phyloP scores from a whole-genome alignment of 257 asterid genomes.

The Fraxinus pennsylvanica region DNA sequence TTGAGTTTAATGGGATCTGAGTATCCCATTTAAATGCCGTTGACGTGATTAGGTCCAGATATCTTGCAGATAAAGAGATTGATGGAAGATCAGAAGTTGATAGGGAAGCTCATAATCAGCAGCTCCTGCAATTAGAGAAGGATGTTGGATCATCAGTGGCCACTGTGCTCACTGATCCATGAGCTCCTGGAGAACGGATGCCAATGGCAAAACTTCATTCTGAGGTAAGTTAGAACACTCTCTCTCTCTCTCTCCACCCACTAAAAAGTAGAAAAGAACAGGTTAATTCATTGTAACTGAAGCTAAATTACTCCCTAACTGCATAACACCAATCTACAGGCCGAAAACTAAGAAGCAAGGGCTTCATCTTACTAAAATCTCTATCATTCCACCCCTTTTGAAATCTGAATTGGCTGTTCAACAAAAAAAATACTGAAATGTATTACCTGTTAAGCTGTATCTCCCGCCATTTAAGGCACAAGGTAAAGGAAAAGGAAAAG shows the following conservation, averaged over 20 bases:
- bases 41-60: conserved; percentile 16
- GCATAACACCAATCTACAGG: not conserved
- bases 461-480: not conserved
- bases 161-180: conserved; percentile 76
- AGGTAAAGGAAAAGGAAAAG: not conserved
- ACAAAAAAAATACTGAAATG: not conserved
- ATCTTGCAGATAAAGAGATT: conserved; percentile 65
- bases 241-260: not conserved
- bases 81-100: conserved; percentile 74
- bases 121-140: conserved; percentile 75
- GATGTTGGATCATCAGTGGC: conserved; percentile 95
- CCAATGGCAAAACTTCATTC: conserved; percentile 87
- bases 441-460: not conserved
- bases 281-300: not conserved
- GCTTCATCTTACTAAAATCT: not conserved
- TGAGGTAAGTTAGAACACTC: conserved; percentile 44
- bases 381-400: not conserved
- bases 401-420: not conserved
- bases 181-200: conserved; percentile 99
- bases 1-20: not conserved
- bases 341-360: not conserved
- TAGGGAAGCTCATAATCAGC: conserved; percentile 83
- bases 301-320: not conserved
- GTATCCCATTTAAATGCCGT: not conserved
- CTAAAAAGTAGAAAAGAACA: not conserved